phyloP scores from a whole-genome alignment of 768 basidiomycete genomes.

The Suillus fuscotomentosus region DNA sequence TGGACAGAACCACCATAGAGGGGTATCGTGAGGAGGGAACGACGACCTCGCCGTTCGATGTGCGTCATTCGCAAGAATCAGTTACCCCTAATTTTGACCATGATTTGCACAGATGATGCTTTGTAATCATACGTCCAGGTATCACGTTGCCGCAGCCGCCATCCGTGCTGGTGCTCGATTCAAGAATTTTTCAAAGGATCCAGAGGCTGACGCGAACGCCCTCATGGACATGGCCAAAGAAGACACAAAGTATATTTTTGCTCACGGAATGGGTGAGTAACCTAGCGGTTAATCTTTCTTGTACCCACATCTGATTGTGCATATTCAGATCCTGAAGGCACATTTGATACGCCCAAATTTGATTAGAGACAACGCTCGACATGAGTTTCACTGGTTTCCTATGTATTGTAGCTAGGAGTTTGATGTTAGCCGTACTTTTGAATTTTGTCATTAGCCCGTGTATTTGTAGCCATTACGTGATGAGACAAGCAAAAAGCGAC shows the following conservation, averaged over 20 bases:
- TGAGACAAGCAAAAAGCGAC: constrained; percentile 37
- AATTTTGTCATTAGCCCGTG: neutral
- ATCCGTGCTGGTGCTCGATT: constrained; percentile 51
- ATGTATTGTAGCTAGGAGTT: neutral
- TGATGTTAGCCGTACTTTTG: neutral
- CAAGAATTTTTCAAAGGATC: constrained; percentile 48
- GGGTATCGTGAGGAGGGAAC: constrained; percentile 76
- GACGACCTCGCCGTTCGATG: constrained; percentile 81
- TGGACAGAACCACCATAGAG: constrained; percentile 52
- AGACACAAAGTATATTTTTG: constrained; percentile 60
- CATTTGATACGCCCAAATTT: constrained; percentile 49
- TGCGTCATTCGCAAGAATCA: constrained; percentile 28
- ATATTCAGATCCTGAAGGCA: constrained; percentile 32
- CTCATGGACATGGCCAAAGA: constrained; percentile 61
- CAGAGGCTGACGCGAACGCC: constrained; percentile 55
- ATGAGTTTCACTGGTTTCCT: neutral
- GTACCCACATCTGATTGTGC: neutral
- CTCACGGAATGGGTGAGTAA: constrained; percentile 52
- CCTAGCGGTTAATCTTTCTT: too few relatives aligned
- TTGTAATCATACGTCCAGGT: constrained; percentile 66
- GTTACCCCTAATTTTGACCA: constrained; percentile 1
- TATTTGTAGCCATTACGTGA: neutral
- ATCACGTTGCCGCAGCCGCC: constrained; percentile 60
- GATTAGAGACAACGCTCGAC: neutral
- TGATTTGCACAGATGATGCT: constrained; percentile 65